A percentile compares a stretch with the other conserved stretches of the same genome.
phyloP scores from a whole-genome alignment of 2,329 filamentous ascomycete genomes.

The Penicillium sp. region DNA sequence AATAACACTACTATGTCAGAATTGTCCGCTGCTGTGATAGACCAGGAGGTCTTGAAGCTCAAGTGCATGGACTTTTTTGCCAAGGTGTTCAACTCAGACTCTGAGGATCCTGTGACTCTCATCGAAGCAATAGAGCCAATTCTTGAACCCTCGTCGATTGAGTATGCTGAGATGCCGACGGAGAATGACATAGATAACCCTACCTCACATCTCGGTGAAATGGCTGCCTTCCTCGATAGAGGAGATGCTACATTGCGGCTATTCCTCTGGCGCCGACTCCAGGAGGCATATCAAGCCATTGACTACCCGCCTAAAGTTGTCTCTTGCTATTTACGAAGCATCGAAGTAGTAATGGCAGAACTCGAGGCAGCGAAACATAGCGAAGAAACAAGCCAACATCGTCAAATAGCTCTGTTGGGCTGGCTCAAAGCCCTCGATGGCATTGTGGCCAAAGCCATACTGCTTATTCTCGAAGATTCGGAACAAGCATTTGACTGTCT shows the following conservation, averaged over 20 bases:
- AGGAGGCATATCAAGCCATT: constrained; percentile 82
- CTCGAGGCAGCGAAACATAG: constrained; percentile 59
- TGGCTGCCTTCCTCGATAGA: constrained; percentile 78
- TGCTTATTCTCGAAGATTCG: constrained; percentile 63
- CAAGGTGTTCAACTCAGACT: constrained; percentile 79
- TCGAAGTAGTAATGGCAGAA: constrained; percentile 76
- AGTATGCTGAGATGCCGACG: constrained; percentile 22
- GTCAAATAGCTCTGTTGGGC: constrained; percentile 69
- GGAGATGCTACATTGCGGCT: constrained; percentile 80
- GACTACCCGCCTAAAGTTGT: constrained; percentile 83
- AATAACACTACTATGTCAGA: constrained; percentile 90
- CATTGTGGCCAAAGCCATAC: constrained; percentile 68
- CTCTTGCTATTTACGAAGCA: constrained; percentile 79
- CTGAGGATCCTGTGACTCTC: constrained; percentile 74
- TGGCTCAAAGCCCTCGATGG: constrained; percentile 78
- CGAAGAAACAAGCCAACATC: constrained; percentile 57
- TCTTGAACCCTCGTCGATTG: constrained; percentile 61
- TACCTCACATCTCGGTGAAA: constrained; percentile 60
- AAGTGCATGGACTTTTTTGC: constrained; percentile 97
- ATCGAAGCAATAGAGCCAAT: constrained; percentile 93
- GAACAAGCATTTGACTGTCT: constrained; percentile 73
- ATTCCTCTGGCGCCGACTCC: constrained; percentile 86
- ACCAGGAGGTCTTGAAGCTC: constrained; percentile 85
- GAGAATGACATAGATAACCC: constrained; percentile 44
- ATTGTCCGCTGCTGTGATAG: constrained; percentile 76